Evolutionary conservation across 345 rosid species (phyloP).

Genomic region (Jatropha curcas): DNA sequence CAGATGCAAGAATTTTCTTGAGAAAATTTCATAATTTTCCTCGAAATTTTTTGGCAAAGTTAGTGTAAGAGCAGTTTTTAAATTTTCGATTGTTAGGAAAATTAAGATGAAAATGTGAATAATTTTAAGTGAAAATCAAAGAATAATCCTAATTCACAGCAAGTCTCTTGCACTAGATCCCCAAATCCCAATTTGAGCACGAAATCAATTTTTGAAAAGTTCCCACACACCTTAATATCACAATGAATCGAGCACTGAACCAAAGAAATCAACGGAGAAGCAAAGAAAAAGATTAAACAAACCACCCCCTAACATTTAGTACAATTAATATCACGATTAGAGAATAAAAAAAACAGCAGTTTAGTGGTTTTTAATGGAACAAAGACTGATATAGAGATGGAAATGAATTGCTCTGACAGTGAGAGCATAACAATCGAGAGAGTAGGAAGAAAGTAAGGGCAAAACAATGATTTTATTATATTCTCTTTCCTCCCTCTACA

Average conservation of each 20-base stretch:
- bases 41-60: neutral
- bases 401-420: neutral
- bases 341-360: neutral
- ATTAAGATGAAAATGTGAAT: neutral
- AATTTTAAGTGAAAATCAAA: neutral
- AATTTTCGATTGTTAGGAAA: neutral
- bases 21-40: constrained; percentile 19
- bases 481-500: no score
- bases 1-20: neutral
- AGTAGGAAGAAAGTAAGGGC: no score
- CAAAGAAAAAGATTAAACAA: neutral
- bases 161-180: constrained; percentile 42
- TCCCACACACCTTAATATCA: neutral
- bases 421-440: no score
- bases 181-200: constrained; percentile 32
- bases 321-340: neutral
- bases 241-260: neutral
- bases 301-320: neutral
- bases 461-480: no score
- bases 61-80: neutral
- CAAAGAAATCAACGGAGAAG: neutral
- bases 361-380: neutral
- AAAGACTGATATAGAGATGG: neutral
- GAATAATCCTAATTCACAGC: neutral
- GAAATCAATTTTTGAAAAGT: constrained; percentile 10